A percentile compares a stretch with the other conserved stretches of the same genome.
Evolutionary conservation across 371 early-diverging fungal genomes (phyloP).

Genomic region (Lichtheimia hyalospora): DNA sequence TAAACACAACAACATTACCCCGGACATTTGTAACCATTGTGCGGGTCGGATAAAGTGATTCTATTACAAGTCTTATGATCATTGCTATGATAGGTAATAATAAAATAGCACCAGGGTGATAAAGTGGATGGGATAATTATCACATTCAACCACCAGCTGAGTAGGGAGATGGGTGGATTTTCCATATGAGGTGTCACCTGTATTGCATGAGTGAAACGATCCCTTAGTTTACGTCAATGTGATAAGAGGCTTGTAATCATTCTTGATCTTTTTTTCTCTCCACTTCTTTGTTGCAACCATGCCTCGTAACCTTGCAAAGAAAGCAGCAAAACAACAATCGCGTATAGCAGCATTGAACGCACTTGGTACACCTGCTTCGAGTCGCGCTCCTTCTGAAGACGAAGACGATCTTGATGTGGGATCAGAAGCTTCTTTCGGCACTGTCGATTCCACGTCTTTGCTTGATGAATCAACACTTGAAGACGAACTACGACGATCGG

Average conservation of each 20-base stretch:
- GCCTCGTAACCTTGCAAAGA: constrained; percentile 16
- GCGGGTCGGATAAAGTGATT: neutral
- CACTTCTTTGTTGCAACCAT: constrained; percentile 23
- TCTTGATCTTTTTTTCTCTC: constrained; percentile 2
- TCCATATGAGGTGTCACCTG: too few relatives aligned
- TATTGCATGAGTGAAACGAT: too few relatives aligned
- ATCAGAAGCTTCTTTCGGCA: constrained; percentile 11
- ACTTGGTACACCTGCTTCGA: constrained; percentile 18
- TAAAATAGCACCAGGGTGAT: too few relatives aligned
- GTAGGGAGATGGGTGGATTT: too few relatives aligned
- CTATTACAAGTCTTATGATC: too few relatives aligned
- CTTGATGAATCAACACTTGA: constrained; percentile 9
- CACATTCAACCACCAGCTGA: too few relatives aligned
- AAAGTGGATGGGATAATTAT: too few relatives aligned
- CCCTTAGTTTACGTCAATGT: neutral
- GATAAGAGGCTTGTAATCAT: too few relatives aligned
- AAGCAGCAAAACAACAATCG: constrained; percentile 18
- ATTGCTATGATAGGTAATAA: too few relatives aligned
- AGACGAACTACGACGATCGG: constrained; percentile 15
- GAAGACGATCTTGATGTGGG: constrained; percentile 15
- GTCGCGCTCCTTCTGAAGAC: constrained; percentile 16
- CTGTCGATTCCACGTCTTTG: constrained; percentile 2
- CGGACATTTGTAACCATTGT: constrained; percentile 5
- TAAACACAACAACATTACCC: too few relatives aligned
- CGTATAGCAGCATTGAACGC: constrained; percentile 21